Conservation (phyloP, 169 alveolate species). For the Plasmodium adleri region DNA sequence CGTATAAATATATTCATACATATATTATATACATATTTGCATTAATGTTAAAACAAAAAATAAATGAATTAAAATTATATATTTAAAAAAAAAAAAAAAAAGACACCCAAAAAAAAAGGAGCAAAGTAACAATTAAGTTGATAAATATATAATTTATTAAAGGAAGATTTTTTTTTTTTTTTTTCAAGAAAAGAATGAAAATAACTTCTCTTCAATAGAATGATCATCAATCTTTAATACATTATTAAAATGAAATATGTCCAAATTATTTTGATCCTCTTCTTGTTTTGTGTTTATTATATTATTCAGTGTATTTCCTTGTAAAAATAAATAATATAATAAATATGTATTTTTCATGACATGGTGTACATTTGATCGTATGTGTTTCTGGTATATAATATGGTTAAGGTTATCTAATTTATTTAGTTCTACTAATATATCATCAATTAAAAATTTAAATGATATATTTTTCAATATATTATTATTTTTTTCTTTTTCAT, state of each 20-base stretch:
- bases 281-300: conserved; percentile 22
- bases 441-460: conserved; percentile 30
- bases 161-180: not conserved
- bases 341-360: conserved; percentile 43
- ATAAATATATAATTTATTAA: no score
- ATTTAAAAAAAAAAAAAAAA: no score
- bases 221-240: conserved; percentile 29
- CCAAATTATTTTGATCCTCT: conserved; percentile 11
- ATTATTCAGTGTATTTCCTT: conserved; percentile 54
- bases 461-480: conserved; percentile 13
- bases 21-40: no score
- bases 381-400: conserved; percentile 67
- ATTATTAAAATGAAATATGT: conserved; percentile 64
- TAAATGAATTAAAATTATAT: no score
- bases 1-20: no score
- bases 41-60: no score
- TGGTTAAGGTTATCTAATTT: conserved; percentile 67
- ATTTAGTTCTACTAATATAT: conserved; percentile 55
- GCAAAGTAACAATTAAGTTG: no score
- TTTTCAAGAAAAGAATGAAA: not conserved
- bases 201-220: conserved; percentile 60
- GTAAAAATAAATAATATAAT: conserved; percentile 63
- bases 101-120: no score
- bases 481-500: conserved; percentile 9
- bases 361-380: conserved; percentile 35